Evolutionary conservation across 176 grass and related monocot genomes (phyloP), one percentile per base, ranked within the genome.

Genomic region (Phragmites australis): DNA sequence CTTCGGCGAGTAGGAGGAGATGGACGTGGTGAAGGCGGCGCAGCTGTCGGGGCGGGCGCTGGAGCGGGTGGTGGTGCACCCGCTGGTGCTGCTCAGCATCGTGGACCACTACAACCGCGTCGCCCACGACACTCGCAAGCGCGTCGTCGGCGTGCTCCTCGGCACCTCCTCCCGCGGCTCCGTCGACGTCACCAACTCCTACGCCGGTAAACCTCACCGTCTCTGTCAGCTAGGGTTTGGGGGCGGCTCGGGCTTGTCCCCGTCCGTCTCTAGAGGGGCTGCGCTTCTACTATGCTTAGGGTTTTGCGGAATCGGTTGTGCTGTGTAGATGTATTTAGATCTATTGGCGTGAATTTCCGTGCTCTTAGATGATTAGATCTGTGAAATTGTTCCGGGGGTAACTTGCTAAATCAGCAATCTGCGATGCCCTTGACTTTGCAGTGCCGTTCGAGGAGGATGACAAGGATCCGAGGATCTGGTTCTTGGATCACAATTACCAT

Each of bases 51-150:
- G 88, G 65, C 84, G 90, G 89, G 88, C 89, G 50, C 79, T 98
- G 49, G 96, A 98, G 37, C 88, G 86, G 75, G 92, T 93, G 65
- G 90, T 98, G 78, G 96, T 98, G 71, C 96, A 98, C 60, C 96
- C 96, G 3, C 69, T 98, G 21, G 96, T 98, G 51, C 84, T 98
- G 60, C 96, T 98, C 62, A 98, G 96, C 88, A 94, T 98, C 87
- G 92, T 98, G 40, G 96, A 98, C 88, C 87, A 98, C 90, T 98
- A 98, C 90, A 98, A 98, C 76, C 88, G 96, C 44, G 96, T 98
- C 84, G 96, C 96, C 57, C 92, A 92, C 53, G 96, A 94, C 74
- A 90, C 90, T 53, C 68, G 86, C 34, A 98, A 98, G 92, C 85
- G 96, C 82, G 96, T 94, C 78, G 82, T 98, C 59, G 96, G 96